Evolutionary conservation across 306 rosid species (phyloP), one percentile per base, ranked within the genome.

Genomic region (Nissolia schottii): DNA sequence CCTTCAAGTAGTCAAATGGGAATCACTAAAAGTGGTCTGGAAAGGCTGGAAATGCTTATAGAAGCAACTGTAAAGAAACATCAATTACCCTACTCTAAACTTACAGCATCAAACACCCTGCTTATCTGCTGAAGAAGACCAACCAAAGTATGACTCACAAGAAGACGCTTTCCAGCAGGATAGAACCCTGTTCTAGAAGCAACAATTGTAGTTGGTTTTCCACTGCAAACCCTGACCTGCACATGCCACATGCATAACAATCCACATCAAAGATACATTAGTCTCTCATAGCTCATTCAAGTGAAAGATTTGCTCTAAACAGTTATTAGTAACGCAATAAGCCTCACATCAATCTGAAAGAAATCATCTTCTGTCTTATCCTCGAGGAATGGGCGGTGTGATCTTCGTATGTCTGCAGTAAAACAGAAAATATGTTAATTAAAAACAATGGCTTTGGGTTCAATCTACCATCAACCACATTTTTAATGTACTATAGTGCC

Each of bases 281-380:
- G 27, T 46, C 16, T 28, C 53, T 49, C 69, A 31, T 13, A 41
- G 50, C 34, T 58, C 37, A 28, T 23, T 62, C 8, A 56, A 41
- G 5, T 3, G 40, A 71, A 78, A 60, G 64, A 61, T 40, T 35
- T 32, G 24, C 58, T n/a, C n/a, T 29, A 74, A 61, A 13, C 2
- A 58, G 18, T 3, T 53, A 24, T 78, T 22, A 58, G 8, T 12
- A 66, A 67, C 6, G 43, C 31, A 53, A 62, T 48, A 68, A 55
- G 15, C 57, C 92, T 86, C 76, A 91, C 98, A 78, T 94, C 98
- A 79, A 94, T 91, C 78, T 94, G 97, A 83, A 94, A 94, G 81
- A 85, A 88, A 82, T 94, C 98, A 53, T 89, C 97, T 60, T 91
- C 92, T 5, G 89, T 77, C 82, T 82, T 91, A 64, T 94, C 96